These are phyloP conservation scores for Xylaria castorea DNA, from an alignment of 495 filamentous ascomycete genomes.

Conservation along the genomic window DNA sequence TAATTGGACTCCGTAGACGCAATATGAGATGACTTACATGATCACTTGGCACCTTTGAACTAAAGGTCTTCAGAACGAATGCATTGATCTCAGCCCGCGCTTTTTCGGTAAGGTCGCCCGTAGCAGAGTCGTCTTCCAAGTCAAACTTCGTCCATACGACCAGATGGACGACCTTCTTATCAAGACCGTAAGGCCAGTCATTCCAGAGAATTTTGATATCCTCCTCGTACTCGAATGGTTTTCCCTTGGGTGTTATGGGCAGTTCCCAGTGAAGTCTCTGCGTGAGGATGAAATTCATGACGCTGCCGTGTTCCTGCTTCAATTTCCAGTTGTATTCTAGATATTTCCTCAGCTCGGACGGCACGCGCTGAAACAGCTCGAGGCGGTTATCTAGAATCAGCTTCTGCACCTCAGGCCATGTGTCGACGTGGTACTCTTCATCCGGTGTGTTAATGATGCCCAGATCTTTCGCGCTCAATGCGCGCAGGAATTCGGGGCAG, in stretches of 20 bases:
- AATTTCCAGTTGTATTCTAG: slow-evolving; percentile 68
- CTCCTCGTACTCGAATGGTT: slow-evolving; percentile 57
- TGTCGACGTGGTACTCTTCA: slow-evolving; percentile 58
- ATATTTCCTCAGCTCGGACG: slow-evolving; percentile 76
- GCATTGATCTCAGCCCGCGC: slow-evolving; percentile 69
- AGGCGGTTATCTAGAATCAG: slow-evolving; percentile 70
- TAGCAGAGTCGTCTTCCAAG: slow-evolving; percentile 66
- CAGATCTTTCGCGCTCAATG: slow-evolving; percentile 62
- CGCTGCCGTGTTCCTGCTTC: slow-evolving; percentile 68
- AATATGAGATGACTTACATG: slow-evolving; percentile 47
- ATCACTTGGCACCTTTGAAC: slow-evolving; percentile 46
- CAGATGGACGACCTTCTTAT: slow-evolving; percentile 75
- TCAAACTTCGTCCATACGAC: slow-evolving; percentile 92
- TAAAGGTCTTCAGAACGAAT: slow-evolving; percentile 71
- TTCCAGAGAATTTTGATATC: slow-evolving; percentile 81
- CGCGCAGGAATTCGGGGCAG: slow-evolving; percentile 73
- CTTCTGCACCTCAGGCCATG: slow-evolving; percentile 68
- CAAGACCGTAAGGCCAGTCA: slow-evolving; percentile 91
- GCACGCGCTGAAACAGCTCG: slow-evolving; percentile 74
- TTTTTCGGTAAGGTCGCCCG: slow-evolving; percentile 68
- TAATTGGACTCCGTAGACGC: neutral
- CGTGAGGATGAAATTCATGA: slow-evolving; percentile 75
- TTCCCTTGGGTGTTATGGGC: slow-evolving; percentile 44
- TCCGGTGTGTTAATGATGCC: slow-evolving; percentile 71
- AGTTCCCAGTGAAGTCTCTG: slow-evolving; percentile 68